Base-by-base conservation (phyloP, 257 asterid genomes). In the Fraxinus cuspidata region DNA sequence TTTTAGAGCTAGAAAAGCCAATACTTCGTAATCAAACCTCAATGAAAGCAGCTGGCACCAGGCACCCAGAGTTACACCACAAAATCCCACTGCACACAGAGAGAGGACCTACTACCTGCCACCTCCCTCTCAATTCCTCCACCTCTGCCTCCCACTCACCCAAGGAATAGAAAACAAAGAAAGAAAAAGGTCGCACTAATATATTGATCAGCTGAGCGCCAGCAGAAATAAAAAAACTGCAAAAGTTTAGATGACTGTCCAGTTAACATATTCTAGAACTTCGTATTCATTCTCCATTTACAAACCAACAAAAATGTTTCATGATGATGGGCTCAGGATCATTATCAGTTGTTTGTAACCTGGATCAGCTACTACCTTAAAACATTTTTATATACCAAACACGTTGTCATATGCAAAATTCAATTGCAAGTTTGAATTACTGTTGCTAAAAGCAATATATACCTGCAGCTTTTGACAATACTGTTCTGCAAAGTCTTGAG, bases 391-490 rank as follows among this genome's bases (percentile, higher is more conserved):
- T 21, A 21, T 21, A 58, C 11, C 3, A 11, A 58, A 56, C 56
- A 47, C 16, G 23, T 53, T 53, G 8, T 7, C 65, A 19, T 56
- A 56, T 56, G 27, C 27, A 1, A 56, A 56, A 56, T 51, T 42
- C 7, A 51, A 51, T 51, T 51, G 66, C 27, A 58, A 21, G 66
- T 58, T 60, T 10, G n/a, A 18, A 53, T 25, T 63, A 23, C 69
- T 10, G 21, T 63, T 10, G 69, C 13, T 25, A 27, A 63, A 63
- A 63, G 69, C 34, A 23, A 27, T 34, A 9, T 23, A 73, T 88
- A 96, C 99, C 98, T 89, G 98, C 85, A 96, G 84, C 87, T 89
- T 90, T 74, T 88, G 92, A 81, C 94, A 88, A 71, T 90, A 96
- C 84, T 90, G 91, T 80, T 92, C 94, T 65, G 97, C 97, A 92